Evolutionary conservation across 2,329 filamentous ascomycete species (phyloP).

Genomic region (Boeremia exigua): DNA sequence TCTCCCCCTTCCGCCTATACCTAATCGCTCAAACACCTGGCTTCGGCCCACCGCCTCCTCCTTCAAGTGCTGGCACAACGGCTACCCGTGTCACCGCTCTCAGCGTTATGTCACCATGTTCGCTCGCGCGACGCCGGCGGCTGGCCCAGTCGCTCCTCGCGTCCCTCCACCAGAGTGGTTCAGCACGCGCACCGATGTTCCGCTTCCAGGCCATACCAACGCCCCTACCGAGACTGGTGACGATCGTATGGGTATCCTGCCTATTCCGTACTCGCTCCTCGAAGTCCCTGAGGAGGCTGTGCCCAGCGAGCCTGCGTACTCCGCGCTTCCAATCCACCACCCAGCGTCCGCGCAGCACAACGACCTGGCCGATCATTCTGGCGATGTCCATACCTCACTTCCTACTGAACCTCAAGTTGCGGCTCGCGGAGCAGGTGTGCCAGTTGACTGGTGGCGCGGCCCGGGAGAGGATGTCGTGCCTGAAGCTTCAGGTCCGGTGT

Average conservation of each 20-base stretch:
- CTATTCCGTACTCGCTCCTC: not conserved
- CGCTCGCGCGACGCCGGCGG: not conserved
- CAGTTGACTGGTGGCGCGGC: constrained; percentile 4
- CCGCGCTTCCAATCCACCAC: not conserved
- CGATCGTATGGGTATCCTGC: not conserved
- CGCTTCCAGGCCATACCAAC: not conserved
- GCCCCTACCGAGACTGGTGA: not conserved
- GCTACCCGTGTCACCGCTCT: constrained; percentile 3
- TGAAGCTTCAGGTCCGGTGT: not conserved
- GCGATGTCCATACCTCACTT: too few species aligned
- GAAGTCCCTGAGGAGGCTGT: not conserved
- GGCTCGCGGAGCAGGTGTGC: not conserved
- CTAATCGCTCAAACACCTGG: not conserved
- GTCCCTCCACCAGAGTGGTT: not conserved
- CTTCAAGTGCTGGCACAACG: constrained; percentile 7
- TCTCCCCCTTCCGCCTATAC: not conserved
- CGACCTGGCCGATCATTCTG: too few species aligned
- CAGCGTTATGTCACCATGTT: not conserved
- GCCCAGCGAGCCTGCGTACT: not conserved
- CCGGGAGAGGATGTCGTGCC: not conserved
- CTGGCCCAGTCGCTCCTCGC: not conserved
- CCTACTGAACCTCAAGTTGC: too few species aligned
- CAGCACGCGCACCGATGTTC: not conserved
- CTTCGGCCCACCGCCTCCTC: not conserved
- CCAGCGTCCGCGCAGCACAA: too few species aligned